Conservation (phyloP, 306 rosid species). For the Mucuna pruriens region DNA sequence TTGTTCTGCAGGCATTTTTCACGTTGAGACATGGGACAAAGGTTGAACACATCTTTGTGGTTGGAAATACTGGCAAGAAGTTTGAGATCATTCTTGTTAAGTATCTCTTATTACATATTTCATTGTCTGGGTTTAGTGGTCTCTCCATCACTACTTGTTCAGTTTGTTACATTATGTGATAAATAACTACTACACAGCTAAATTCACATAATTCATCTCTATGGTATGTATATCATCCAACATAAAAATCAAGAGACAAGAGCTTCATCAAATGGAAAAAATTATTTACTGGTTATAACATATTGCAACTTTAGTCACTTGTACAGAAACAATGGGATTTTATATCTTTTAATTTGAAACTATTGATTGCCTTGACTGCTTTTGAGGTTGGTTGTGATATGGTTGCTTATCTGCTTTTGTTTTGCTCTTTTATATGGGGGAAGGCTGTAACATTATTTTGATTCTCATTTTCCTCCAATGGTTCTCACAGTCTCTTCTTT, state of each 20-base stretch:
- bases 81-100: conserved; percentile 86
- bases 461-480: conserved; percentile 14
- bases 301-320: neutral
- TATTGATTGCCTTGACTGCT: neutral
- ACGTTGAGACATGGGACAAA: conserved; percentile 83
- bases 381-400: neutral
- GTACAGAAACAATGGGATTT: neutral
- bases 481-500: conserved; percentile 41
- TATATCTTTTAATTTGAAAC: neutral
- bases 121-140: conserved; percentile 13
- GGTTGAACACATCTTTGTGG: conserved; percentile 86
- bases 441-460: neutral
- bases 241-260: conserved; percentile 11
- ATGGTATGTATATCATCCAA: neutral
- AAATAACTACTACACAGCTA: neutral
- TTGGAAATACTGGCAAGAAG: conserved; percentile 74
- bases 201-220: neutral
- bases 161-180: neutral
- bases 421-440: neutral
- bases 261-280: conserved; percentile 15
- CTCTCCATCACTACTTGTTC: neutral
- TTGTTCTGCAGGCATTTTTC: conserved; percentile 79
- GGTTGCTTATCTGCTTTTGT: neutral
- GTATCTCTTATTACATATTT: conserved; percentile 47
- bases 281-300: neutral